A percentile compares a stretch with the other conserved stretches of the same genome.
These are phyloP conservation scores for Neurospora intermedia DNA, from an alignment of 495 filamentous ascomycete species.

Conservation along the genomic window DNA sequence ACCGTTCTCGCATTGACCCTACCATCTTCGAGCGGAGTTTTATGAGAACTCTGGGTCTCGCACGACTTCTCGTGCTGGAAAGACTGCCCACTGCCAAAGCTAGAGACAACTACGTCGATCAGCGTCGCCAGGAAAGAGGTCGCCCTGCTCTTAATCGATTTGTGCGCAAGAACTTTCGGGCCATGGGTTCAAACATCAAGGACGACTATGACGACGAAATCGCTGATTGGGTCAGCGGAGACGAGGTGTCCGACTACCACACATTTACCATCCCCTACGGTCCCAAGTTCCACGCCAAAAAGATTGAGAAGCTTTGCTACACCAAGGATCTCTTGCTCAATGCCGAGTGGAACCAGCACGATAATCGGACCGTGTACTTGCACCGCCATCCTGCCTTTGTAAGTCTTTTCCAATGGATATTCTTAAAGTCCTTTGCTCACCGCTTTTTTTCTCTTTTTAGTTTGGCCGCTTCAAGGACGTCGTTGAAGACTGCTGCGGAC, in stretches of 20 bases:
- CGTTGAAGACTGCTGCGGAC: constrained; percentile 68
- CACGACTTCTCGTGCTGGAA: constrained; percentile 68
- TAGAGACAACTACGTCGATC: constrained; percentile 53
- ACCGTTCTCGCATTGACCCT: constrained; percentile 63
- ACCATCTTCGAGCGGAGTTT: constrained; percentile 79
- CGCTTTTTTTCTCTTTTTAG: constrained; percentile 16
- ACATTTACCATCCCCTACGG: constrained; percentile 74
- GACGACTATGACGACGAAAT: constrained; percentile 61
- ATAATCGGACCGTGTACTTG: constrained; percentile 58
- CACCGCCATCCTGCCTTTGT: constrained; percentile 69
- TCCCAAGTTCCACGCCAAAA: constrained; percentile 52
- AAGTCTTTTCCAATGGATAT: constrained; percentile 2
- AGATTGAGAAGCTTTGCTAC: constrained; percentile 68
- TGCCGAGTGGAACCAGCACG: constrained; percentile 70
- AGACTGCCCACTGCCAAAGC: constrained; percentile 54
- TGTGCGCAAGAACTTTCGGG: constrained; percentile 10
- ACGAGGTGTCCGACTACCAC: constrained; percentile 66
- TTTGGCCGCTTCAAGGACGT: constrained; percentile 59
- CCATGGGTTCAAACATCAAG: constrained; percentile 54
- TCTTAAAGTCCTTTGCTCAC: neutral
- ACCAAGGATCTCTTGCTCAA: constrained; percentile 74
- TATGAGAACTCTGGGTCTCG: constrained; percentile 60
- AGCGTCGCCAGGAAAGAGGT: constrained; percentile 58
- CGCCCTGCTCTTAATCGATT: constrained; percentile 36
- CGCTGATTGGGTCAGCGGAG: constrained; percentile 66